These are phyloP conservation scores for Penicillium cataractarum DNA, from an alignment of 495 filamentous ascomycete genomes.

Conservation along the genomic window DNA sequence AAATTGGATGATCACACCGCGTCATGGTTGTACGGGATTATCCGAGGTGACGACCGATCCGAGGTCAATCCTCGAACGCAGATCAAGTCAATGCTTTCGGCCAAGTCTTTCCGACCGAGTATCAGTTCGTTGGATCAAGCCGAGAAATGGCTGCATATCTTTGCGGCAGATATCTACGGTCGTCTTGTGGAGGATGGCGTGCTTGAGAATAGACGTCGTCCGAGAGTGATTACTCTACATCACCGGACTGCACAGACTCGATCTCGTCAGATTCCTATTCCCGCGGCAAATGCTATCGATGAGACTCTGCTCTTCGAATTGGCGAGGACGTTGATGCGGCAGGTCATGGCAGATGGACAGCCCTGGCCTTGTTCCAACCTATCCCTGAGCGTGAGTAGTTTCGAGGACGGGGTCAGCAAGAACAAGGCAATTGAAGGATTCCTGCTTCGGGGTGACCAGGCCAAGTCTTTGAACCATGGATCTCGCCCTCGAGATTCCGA, in stretches of 20 bases:
- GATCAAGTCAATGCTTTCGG: conserved; percentile 98
- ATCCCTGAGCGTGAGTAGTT: conserved; percentile 81
- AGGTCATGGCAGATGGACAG: conserved; percentile 74
- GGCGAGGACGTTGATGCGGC: conserved; percentile 72
- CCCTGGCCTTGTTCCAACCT: conserved; percentile 89
- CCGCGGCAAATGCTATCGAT: conserved; percentile 70
- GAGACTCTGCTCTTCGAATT: conserved; percentile 76
- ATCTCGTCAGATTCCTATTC: conserved; percentile 75
- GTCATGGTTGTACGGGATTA: conserved; percentile 82
- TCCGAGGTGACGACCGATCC: conserved; percentile 82
- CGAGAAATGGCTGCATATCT: conserved; percentile 85
- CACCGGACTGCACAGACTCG: conserved; percentile 72
- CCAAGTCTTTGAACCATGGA: conserved; percentile 50
- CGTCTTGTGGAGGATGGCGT: conserved; percentile 91
- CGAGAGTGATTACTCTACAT: conserved; percentile 81
- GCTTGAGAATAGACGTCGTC: conserved; percentile 83
- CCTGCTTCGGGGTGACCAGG: conserved; percentile 76
- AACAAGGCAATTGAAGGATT: conserved; percentile 88
- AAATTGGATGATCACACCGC: conserved; percentile 86
- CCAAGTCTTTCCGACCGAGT: conserved; percentile 89
- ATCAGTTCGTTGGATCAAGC: conserved; percentile 83
- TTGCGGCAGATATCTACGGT: conserved; percentile 88
- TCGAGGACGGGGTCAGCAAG: conserved; percentile 82
- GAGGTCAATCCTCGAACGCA: conserved; percentile 91
- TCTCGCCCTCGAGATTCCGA: conserved; percentile 20